Evolutionary conservation across 1,139 yeast species (phyloP).

Genomic region (Pichia cactophila): DNA sequence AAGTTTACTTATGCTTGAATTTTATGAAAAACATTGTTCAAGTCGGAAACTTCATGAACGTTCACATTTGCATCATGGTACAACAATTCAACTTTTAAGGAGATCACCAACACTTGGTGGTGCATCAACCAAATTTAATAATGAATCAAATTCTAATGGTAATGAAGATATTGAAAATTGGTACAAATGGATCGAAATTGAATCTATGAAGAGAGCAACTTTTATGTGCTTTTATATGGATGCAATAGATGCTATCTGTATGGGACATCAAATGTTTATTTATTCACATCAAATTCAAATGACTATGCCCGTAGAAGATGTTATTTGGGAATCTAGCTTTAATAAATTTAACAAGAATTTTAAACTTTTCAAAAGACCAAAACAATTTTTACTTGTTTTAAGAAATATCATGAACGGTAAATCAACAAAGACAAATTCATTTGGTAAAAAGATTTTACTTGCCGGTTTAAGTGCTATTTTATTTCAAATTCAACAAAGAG

Average conservation of each 20-base stretch:
- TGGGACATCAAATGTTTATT: constrained; percentile 67
- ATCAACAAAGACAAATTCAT: constrained; percentile 32
- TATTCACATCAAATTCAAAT: constrained; percentile 69
- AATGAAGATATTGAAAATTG: constrained; percentile 24
- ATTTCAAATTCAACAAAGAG: constrained; percentile 71
- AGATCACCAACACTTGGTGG: constrained; percentile 54
- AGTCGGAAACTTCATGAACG: constrained; percentile 47
- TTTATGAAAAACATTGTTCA: constrained; percentile 40
- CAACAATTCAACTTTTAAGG: constrained; percentile 47
- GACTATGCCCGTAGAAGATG: constrained; percentile 73
- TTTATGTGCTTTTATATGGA: constrained; percentile 76
- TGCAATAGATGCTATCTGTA: constrained; percentile 70
- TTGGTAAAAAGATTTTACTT: constrained; percentile 59
- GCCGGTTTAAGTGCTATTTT: constrained; percentile 66
- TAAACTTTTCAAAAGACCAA: constrained; percentile 21
- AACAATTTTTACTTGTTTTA: constrained; percentile 46
- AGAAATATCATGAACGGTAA: constrained; percentile 48
- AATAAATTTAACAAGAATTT: constrained; percentile 15
- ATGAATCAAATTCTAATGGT: neutral
- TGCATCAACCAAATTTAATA: constrained; percentile 32
- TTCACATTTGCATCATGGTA: constrained; percentile 52
- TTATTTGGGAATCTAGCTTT: constrained; percentile 52
- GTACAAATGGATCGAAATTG: constrained; percentile 52
- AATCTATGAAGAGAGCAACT: constrained; percentile 70
- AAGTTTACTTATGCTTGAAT: constrained; percentile 43